Percentiles rank a stretch among this genome's conserved stretches.
phyloP scores from a whole-genome alignment of 768 basidiomycete genomes.

The Termitomyces sp. region DNA sequence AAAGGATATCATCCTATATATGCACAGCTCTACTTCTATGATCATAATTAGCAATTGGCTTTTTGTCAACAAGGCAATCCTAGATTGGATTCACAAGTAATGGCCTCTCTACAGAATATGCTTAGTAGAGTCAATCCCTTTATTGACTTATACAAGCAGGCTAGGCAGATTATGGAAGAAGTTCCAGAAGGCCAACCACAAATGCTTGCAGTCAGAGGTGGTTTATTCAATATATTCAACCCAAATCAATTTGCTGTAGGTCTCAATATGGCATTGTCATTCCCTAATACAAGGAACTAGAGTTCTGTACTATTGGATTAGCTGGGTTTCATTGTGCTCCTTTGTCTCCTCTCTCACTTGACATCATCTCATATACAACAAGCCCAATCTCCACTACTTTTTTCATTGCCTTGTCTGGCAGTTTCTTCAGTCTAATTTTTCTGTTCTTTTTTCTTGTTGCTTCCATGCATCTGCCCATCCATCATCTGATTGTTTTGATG shows the following conservation, averaged over 20 bases:
- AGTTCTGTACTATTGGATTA: constrained; percentile 7
- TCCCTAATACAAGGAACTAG: constrained; percentile 31
- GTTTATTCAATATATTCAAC: constrained; percentile 32
- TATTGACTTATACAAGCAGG: too few relatives aligned
- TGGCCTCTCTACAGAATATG: too few relatives aligned
- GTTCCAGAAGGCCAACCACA: too few relatives aligned
- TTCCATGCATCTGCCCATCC: not conserved
- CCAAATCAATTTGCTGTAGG: constrained; percentile 40
- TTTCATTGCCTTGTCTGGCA: not conserved
- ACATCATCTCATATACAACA: constrained; percentile 3
- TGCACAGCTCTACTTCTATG: too few relatives aligned
- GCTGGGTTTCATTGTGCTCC: not conserved
- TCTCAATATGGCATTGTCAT: constrained; percentile 49
- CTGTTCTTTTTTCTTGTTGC: not conserved
- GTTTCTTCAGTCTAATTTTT: not conserved
- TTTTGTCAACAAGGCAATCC: too few relatives aligned
- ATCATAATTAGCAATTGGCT: too few relatives aligned
- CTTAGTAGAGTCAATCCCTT: too few relatives aligned
- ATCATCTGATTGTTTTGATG: constrained; percentile 10
- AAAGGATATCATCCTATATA: too few relatives aligned
- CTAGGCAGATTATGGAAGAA: too few relatives aligned
- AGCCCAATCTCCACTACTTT: not conserved
- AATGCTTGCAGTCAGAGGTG: too few relatives aligned
- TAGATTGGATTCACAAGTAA: too few relatives aligned
- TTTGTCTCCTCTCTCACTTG: constrained; percentile 1